Conservation (phyloP, 2,329 filamentous ascomycete species). For the Bipolaris victoriae region DNA sequence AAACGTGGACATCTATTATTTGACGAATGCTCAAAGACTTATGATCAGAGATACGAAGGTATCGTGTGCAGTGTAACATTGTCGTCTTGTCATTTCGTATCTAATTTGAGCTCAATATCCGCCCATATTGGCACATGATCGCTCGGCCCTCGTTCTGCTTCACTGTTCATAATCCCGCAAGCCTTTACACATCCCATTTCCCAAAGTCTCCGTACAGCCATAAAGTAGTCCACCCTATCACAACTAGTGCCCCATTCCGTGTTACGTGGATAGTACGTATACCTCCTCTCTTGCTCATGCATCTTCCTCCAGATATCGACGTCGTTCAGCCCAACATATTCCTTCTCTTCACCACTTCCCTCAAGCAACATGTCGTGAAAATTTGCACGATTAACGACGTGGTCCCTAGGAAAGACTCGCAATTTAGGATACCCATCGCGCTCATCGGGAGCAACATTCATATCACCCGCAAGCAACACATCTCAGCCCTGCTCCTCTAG, state of each 20-base stretch:
- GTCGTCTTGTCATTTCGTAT: too few species aligned
- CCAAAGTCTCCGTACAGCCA: conserved; percentile 52
- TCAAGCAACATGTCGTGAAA: conserved; percentile 59
- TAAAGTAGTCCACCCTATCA: conserved; percentile 61
- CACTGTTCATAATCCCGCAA: conserved; percentile 52
- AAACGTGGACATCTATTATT: background rate
- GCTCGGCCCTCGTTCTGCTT: conserved; percentile 57
- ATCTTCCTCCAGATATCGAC: conserved; percentile 59
- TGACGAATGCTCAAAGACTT: background rate
- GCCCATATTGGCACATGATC: conserved; percentile 62
- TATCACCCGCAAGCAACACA: conserved; percentile 59
- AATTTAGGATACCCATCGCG: conserved; percentile 58
- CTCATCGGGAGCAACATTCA: conserved; percentile 57
- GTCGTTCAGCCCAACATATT: conserved; percentile 28
- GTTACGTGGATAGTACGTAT: conserved; percentile 58
- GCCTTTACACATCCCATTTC: conserved; percentile 46
- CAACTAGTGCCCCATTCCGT: conserved; percentile 58
- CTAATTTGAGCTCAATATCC: conserved; percentile 22
- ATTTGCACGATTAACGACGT: conserved; percentile 59
- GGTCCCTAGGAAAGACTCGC: conserved; percentile 53
- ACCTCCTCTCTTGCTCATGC: conserved; percentile 52
- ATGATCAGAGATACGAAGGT: background rate
- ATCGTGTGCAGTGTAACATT: background rate
- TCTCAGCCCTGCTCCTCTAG: conserved; percentile 52
- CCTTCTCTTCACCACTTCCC: conserved; percentile 8